A percentile compares a stretch with the other conserved stretches of the same genome.
Evolutionary conservation across 2,329 filamentous ascomycete species (phyloP).

Genomic region (Neofusicoccum sp.): DNA sequence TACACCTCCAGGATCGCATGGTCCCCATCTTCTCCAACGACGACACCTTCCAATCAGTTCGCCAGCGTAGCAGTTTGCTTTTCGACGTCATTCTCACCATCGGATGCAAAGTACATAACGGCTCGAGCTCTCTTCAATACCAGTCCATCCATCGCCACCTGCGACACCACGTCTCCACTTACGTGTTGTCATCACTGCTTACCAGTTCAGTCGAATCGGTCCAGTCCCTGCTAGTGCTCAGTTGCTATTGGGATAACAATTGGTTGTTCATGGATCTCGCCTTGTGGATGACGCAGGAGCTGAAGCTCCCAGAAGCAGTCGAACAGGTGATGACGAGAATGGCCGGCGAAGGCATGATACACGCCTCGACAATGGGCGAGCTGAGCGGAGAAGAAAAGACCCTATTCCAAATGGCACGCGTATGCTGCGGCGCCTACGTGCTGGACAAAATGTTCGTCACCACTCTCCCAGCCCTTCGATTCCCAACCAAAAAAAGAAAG

Average conservation of each 20-base stretch:
- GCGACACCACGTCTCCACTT: constrained; percentile 48
- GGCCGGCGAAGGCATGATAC: constrained; percentile 24
- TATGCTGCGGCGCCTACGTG: constrained; percentile 58
- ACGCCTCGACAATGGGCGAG: background rate
- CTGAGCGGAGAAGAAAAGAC: constrained; percentile 32
- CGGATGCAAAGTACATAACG: constrained; percentile 53
- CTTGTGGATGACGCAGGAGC: constrained; percentile 53
- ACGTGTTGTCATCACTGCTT: constrained; percentile 44
- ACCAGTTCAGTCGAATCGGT: constrained; percentile 51
- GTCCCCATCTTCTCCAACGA: constrained; percentile 52
- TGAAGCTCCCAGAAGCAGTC: constrained; percentile 44
- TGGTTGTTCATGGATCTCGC: constrained; percentile 55
- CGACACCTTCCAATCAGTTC: constrained; percentile 52
- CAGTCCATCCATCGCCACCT: constrained; percentile 35
- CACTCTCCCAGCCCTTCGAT: background rate
- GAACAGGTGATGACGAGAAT: constrained; percentile 45
- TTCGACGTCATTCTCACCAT: constrained; percentile 57
- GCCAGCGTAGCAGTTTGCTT: constrained; percentile 52
- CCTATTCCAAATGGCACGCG: constrained; percentile 43
- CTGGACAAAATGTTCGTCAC: constrained; percentile 48
- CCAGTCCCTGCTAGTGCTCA: constrained; percentile 55
- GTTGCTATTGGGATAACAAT: constrained; percentile 57
- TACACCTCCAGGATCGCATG: constrained; percentile 45
- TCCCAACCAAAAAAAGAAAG: background rate
- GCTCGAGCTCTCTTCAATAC: constrained; percentile 43